Conservation (phyloP, 768 basidiomycete genomes). For the Mycena haematopus region DNA sequence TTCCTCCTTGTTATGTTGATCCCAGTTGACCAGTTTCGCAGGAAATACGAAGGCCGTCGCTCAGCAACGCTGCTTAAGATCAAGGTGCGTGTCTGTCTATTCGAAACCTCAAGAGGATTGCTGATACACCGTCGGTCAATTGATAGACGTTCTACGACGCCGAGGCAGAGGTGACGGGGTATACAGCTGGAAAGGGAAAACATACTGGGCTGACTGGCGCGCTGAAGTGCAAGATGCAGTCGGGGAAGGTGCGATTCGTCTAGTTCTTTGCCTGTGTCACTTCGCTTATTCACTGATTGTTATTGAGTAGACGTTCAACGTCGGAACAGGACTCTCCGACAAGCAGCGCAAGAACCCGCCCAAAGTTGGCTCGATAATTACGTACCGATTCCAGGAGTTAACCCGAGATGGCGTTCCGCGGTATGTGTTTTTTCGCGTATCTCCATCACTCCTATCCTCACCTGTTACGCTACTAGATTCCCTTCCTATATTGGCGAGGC, state of each 20-base stretch:
- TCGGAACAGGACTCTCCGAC: slow-evolving; percentile 61
- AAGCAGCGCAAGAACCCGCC: slow-evolving; percentile 61
- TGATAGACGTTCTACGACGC: slow-evolving; percentile 63
- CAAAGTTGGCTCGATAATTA: slow-evolving; percentile 59
- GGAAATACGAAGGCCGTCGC: slow-evolving; percentile 56
- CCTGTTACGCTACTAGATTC: slow-evolving; percentile 44
- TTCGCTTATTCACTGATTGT: not conserved
- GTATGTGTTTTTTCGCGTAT: slow-evolving; percentile 35
- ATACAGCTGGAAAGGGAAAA: slow-evolving; percentile 59
- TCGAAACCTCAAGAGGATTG: not conserved
- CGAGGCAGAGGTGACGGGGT: slow-evolving; percentile 64
- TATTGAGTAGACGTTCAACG: slow-evolving; percentile 54
- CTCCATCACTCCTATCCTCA: not conserved
- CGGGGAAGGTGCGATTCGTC: slow-evolving; percentile 53
- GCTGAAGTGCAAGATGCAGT: slow-evolving; percentile 63
- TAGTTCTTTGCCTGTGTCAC: not conserved
- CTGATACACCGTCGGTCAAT: not conserved
- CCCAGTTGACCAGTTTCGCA: slow-evolving; percentile 28
- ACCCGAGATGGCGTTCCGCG: slow-evolving; percentile 63
- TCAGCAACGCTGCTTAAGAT: slow-evolving; percentile 60
- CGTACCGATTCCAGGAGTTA: slow-evolving; percentile 66
- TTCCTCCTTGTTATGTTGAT: not conserved
- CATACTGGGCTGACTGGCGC: slow-evolving; percentile 56
- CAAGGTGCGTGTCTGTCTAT: slow-evolving; percentile 48
- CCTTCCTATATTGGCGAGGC: slow-evolving; percentile 61